A percentile compares a stretch with the other conserved stretches of the same genome.
Evolutionary conservation across 1,284 basidiomycete genomes (phyloP).

Genomic region (Abortiporus biennis): DNA sequence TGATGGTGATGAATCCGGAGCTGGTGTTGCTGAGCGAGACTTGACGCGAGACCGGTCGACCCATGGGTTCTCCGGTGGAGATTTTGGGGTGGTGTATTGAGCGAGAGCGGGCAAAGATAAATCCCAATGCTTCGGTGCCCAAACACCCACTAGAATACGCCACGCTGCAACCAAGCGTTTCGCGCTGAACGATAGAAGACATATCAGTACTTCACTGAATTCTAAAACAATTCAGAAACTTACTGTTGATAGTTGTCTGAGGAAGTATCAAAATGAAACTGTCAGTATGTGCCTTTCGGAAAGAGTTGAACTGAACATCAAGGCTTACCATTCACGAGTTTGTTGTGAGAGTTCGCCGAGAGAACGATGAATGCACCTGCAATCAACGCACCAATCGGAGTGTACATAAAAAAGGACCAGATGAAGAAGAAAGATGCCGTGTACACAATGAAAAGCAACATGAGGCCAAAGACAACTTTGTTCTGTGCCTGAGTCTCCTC

Average conservation of each 20-base stretch:
- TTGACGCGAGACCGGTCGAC: conserved; percentile 39
- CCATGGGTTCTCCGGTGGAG: conserved; percentile 67
- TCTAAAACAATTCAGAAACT: conserved; percentile 23
- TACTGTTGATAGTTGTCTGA: conserved; percentile 82
- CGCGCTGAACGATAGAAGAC: conserved; percentile 38
- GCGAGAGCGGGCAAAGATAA: conserved; percentile 63
- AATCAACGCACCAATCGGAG: conserved; percentile 40
- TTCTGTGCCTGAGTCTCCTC: conserved; percentile 91
- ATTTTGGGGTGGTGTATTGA: conserved; percentile 64
- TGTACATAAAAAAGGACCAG: conserved; percentile 76
- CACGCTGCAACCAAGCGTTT: conserved; percentile 85
- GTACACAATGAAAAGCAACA: conserved; percentile 74
- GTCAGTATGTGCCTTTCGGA: conserved; percentile 10
- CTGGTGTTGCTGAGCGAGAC: conserved; percentile 13
- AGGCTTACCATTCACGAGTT: conserved; percentile 69
- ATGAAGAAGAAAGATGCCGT: conserved; percentile 77
- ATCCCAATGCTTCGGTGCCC: conserved; percentile 80
- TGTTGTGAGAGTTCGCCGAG: conserved; percentile 78
- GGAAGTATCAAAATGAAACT: conserved; percentile 16
- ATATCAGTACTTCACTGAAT: conserved; percentile 6
- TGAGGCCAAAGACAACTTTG: conserved; percentile 80
- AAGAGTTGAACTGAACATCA: no score
- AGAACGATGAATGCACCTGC: conserved; percentile 49
- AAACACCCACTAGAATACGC: conserved; percentile 87
- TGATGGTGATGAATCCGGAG: conserved; percentile 15